Base-by-base conservation (phyloP, 129 eudicot species). In the Centrapalus pauciflorus region DNA sequence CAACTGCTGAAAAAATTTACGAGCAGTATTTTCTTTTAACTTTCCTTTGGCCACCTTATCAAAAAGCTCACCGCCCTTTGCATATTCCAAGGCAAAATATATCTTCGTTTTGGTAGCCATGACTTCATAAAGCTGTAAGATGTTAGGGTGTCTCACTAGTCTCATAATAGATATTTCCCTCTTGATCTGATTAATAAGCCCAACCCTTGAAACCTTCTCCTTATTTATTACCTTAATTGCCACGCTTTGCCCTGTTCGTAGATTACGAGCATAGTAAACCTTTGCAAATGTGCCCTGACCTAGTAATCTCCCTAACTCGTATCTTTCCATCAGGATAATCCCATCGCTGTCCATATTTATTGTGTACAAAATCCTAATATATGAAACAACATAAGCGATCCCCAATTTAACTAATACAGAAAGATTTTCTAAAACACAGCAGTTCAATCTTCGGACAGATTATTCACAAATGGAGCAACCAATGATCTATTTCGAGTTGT, bases 211-310 rank as follows among this genome's bases (percentile, higher is more conserved):
- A 48, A 88, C 84, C 66, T 88, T 92, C 33, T 85, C 96, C 61
- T 92, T 92, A 78, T 88, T 88, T 4, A 87, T 83, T 2, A 91
- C 80, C 76, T 91, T 91, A 46, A 91, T 83, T 8, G 96, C 97
- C 49, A 92, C 98, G 52, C 89, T 73, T 80, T 69, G 81, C 33
- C 95, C 91, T 2, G 89, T 85, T 30, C 32, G 25, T 17, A 88
- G 3, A 60, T 77, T 74, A 40, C 96, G 83, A 7, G 81, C 98
- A 49, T 69, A 77, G 68, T 88, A 88, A 69, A 92, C 98, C 66
- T 83, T 88, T 0, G 89, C 98, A 65, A 92, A 92, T 7, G 98
- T 83, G 32, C 98, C 98, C 69, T 88, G 96, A 20, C 98, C 98
- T 51, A 92, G 76, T 32, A 92, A 77, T 61, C 83, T 88, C 57